phyloP scores from a whole-genome alignment of 495 filamentous ascomycete species.

The Oidiodendron maius region DNA sequence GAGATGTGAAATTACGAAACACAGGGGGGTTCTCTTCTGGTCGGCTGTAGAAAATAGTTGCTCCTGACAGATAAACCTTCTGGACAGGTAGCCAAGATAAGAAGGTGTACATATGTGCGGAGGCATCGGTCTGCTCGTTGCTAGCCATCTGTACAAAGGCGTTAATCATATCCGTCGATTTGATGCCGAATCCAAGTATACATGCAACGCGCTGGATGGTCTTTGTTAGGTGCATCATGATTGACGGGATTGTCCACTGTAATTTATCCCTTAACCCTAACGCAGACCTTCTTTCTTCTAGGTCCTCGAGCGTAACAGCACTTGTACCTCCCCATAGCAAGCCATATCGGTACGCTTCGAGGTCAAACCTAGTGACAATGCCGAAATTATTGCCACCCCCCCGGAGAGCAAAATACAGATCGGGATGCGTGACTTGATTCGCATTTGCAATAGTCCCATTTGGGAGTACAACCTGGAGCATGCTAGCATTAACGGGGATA shows the following conservation, averaged over 20 bases:
- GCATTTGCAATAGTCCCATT: constrained; percentile 41
- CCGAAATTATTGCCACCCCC: constrained; percentile 44
- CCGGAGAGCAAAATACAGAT: too few relatives aligned
- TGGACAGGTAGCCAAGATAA: not conserved
- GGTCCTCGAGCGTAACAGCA: not conserved
- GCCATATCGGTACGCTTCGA: constrained; percentile 32
- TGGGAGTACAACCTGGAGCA: constrained; percentile 45
- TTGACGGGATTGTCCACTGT: constrained; percentile 15
- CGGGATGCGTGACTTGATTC: constrained; percentile 31
- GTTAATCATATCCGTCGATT: constrained; percentile 23
- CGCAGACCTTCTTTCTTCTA: not conserved
- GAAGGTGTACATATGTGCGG: constrained; percentile 22
- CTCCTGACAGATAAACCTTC: not conserved
- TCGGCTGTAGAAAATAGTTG: constrained; percentile 21
- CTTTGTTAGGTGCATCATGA: constrained; percentile 32
- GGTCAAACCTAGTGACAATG: constrained; percentile 46
- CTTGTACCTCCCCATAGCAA: constrained; percentile 36
- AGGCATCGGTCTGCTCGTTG: constrained; percentile 7
- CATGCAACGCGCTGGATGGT: constrained; percentile 30
- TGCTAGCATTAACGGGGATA: constrained; percentile 5
- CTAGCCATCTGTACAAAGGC: constrained; percentile 23
- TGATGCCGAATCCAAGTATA: constrained; percentile 15
- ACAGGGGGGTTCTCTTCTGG: constrained; percentile 6
- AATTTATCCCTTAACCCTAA: constrained; percentile 2
- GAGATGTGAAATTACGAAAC: constrained; percentile 31